Base-by-base conservation (phyloP, 2,329 filamentous ascomycete species). In the Aureobasidium musti region DNA sequence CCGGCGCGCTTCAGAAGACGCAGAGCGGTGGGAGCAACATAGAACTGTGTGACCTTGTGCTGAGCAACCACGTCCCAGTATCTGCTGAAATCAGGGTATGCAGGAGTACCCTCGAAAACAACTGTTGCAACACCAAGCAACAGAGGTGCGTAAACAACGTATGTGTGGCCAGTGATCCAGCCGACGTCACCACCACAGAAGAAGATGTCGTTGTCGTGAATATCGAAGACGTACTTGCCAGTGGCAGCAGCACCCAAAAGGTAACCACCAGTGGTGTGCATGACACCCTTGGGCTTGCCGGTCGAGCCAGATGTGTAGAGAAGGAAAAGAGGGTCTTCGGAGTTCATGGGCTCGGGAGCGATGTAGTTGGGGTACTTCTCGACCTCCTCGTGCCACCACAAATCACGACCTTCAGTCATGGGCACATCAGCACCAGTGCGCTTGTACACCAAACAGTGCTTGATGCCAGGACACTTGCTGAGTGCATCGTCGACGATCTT, bases 11-110 rank as follows among this genome's bases (percentile, higher is more conserved):
- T 99, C 74, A 99, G 84, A 73, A 99, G 80, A 73, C 95, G 87
- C 78, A 99, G 83, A 13, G 95, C 95, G 28, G 95, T 99, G 26
- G 95, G 95, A 1, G 95, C 95, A 68, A 98, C 95, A 77, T 99
- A 99, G 83, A 99, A 99, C 74, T 99, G 95, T 23, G 93, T 97
- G 71, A 99, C 91, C 71, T 91, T 85, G 82, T 99, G 90, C 83
- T 96, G 92, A 73, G 93, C 91, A 78, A 98, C 94, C 63, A 98
- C 95, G 72, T 98, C 93, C 95, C 95, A 99, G 83, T 99, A 99
- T 72, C 95, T 88, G 67, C 94, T 97, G 83, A 97, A 99, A 83
- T 96, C 90, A 74, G 95, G 95, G 79, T 98, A 98, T 60, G 94
- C 94, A 0, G 95, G 95, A 2, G 95, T 99, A 72, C 95, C 96